Evolutionary conservation across 371 early-diverging fungal genomes (phyloP).

Genomic region (Mucor sp.): DNA sequence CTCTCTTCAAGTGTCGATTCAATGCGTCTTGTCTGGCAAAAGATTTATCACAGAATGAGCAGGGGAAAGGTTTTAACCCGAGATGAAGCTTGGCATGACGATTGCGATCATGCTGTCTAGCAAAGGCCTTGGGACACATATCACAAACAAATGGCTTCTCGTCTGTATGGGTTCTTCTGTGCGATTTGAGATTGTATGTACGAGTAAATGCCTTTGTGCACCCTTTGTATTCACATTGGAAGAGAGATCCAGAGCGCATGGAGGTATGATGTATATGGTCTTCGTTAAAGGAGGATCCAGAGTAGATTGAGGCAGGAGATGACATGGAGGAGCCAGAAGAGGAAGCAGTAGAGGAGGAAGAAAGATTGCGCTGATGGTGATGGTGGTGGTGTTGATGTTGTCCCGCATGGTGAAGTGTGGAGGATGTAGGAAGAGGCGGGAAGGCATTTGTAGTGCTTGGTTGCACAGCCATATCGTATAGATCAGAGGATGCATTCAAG

Average conservation of each 20-base stretch:
- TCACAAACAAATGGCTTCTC: conserved; percentile 71
- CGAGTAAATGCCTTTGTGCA: conserved; percentile 80
- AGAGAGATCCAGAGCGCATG: neutral
- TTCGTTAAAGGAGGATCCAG: conserved; percentile 3
- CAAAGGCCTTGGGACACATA: conserved; percentile 63
- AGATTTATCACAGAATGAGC: conserved; percentile 64
- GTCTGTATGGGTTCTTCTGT: conserved; percentile 74
- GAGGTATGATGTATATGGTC: neutral
- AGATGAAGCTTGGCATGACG: conserved; percentile 72
- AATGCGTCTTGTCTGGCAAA: conserved; percentile 81
- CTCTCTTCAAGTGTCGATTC: conserved; percentile 55
- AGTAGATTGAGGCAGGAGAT: neutral
- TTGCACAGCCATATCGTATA: neutral
- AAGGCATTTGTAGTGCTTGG: neutral
- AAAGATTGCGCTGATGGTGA: neutral
- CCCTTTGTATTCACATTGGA: conserved; percentile 38
- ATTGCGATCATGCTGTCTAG: conserved; percentile 78
- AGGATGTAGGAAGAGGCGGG: neutral
- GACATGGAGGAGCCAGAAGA: neutral
- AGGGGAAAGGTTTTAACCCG: conserved; percentile 63
- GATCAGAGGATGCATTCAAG: neutral
- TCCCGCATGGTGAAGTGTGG: neutral
- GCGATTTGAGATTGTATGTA: conserved; percentile 80
- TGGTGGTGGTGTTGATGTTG: neutral
- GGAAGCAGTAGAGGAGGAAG: neutral